Evolutionary conservation across 2,329 filamentous ascomycete genomes (phyloP), one percentile per base, ranked within the genome.

Genomic region (Coniochaeta sp.): DNA sequence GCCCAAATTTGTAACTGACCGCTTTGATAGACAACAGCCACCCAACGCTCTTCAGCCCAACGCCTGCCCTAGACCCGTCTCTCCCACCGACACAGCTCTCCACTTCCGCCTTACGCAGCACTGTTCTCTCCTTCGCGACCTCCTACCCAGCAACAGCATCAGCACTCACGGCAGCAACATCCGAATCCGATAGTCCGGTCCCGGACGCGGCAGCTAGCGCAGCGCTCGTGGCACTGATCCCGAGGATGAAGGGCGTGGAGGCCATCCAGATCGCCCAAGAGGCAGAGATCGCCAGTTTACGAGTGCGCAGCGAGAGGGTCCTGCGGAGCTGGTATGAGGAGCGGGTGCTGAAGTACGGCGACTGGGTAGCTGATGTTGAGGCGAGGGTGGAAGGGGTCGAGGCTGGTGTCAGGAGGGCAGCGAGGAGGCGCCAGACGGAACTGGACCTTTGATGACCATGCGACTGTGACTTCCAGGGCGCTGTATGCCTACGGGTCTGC

Each of bases 271-370:
- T 81, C 22, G 79, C 82, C 17, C 88, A 91, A 72, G 79, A 73
- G 43, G 78, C 79, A 56, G 84, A 88, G 71, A 82, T 90, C 63
- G 82, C 81, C 24, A 83, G 83, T 70, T 79, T 89, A 69, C 81
- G 85, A 70, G 81, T 75, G 63, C 81, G 80, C 64, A 93, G 82
- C 74, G 89, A 86, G 72, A 71, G 72, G 63, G 76, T 83, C 26
- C 74, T 91, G 62, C 81, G 87, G 64, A 74, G 78, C 38, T 96
- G 91, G 88, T 92, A 93, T 73, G 87, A 92, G 70, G 77, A 84
- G 26, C 84, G 86, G 3, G 79, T 95, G 50, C 76, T 96, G 56
- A 81, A 82, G 12, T 85, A 84, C 65, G 88, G 88, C 0, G 83
- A 86, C 65, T 82, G 83, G 61, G 87, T 91, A 76, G 88, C 88